Evolutionary conservation across 805 yeast species (phyloP).

Genomic region (Metschnikowia bowlesiae): DNA sequence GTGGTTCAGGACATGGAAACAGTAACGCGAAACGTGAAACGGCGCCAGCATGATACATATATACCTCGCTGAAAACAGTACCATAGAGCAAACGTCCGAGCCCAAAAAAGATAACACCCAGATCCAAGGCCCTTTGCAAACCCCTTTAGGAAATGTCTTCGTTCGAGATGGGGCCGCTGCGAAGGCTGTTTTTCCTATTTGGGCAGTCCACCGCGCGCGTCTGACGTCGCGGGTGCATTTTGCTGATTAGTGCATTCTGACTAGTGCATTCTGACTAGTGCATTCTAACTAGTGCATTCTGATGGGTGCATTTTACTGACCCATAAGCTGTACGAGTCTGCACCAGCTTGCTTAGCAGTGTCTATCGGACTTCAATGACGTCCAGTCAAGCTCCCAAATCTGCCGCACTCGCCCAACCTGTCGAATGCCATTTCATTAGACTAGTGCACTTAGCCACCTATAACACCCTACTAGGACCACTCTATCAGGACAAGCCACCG

Average conservation of each 20-base stretch:
- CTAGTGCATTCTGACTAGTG: no score
- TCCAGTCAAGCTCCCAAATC: no score
- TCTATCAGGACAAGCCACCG: no score
- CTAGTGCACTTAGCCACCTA: no score
- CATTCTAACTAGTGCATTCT: background rate
- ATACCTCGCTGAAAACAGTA: background rate
- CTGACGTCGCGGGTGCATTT: background rate
- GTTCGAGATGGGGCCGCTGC: background rate
- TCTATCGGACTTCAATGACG: no score
- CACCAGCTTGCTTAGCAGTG: no score
- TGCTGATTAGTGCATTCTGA: background rate
- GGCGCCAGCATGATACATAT: background rate
- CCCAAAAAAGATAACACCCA: background rate
- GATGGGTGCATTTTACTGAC: no score
- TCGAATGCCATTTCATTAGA: no score
- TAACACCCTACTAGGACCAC: no score
- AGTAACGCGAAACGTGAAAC: background rate
- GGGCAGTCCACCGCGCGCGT: background rate
- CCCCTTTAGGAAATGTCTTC: background rate
- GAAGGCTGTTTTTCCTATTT: constrained; percentile 1
- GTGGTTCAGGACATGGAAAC: background rate
- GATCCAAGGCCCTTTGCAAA: background rate
- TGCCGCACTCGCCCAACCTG: no score
- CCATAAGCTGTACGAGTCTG: no score
- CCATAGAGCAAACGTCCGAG: background rate